Evolutionary conservation across 1,284 basidiomycete species (phyloP).

Genomic region (Entoloma clypeatum): DNA sequence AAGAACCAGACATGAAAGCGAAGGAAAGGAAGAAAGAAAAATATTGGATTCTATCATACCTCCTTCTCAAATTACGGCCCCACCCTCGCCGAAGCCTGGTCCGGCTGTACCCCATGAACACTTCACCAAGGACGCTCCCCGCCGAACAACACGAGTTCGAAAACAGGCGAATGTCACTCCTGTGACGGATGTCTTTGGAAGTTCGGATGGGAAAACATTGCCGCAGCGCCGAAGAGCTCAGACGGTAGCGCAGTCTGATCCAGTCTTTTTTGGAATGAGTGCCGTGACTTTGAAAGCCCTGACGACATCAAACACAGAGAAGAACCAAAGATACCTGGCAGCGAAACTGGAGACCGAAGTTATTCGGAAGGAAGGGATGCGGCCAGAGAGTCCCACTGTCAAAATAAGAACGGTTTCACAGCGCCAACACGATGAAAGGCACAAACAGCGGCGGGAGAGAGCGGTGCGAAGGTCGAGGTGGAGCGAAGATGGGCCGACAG

Average conservation of each 20-base stretch:
- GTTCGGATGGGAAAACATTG: constrained; percentile 30
- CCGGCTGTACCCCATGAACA: neutral
- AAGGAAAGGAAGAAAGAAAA: constrained; percentile 2
- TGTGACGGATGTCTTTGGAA: constrained; percentile 32
- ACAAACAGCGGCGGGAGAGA: constrained; percentile 55
- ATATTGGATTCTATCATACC: neutral
- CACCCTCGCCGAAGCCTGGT: constrained; percentile 9
- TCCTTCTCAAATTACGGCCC: constrained; percentile 1
- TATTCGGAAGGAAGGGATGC: constrained; percentile 61
- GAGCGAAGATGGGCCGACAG: constrained; percentile 36
- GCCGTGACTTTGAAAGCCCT: constrained; percentile 62
- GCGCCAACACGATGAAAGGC: constrained; percentile 67
- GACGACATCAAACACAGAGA: constrained; percentile 64
- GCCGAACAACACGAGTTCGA: constrained; percentile 52
- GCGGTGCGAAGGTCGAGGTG: constrained; percentile 59
- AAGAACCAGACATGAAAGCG: neutral
- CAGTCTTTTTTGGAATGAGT: constrained; percentile 58
- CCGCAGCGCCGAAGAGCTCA: constrained; percentile 38
- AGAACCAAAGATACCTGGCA: constrained; percentile 62
- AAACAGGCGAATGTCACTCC: constrained; percentile 37
- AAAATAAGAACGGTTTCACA: constrained; percentile 72
- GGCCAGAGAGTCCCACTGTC: constrained; percentile 77
- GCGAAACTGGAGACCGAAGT: constrained; percentile 62
- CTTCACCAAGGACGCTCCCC: constrained; percentile 17
- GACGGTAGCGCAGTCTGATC: constrained; percentile 34